A percentile compares a stretch with the other conserved stretches of the same genome.
Conservation (phyloP, 768 basidiomycete genomes). For the Tephrocybe sp. region DNA sequence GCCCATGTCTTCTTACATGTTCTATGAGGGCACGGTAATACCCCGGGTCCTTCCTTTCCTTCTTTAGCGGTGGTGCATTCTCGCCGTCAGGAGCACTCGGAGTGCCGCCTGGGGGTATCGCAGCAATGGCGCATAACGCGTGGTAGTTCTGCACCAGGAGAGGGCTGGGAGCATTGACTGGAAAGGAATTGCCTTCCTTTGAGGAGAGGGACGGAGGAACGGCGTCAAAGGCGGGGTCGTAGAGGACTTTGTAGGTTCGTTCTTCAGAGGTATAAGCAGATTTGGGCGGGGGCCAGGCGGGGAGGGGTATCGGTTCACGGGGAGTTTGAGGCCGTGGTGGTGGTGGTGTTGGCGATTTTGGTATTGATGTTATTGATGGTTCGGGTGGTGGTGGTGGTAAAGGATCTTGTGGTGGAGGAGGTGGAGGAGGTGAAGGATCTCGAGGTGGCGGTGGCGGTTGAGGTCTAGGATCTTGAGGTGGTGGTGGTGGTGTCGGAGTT, state of each 20-base stretch:
- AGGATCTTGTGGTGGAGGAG: constrained; percentile 26
- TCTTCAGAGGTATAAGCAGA: constrained; percentile 44
- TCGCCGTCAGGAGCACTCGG: too few relatives aligned
- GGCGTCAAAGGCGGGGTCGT: constrained; percentile 57
- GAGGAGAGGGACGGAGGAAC: constrained; percentile 17
- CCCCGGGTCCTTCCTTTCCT: too few relatives aligned
- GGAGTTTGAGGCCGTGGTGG: constrained; percentile 18
- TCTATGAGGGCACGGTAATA: too few relatives aligned
- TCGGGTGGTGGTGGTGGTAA: constrained; percentile 18
- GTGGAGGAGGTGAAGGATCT: constrained; percentile 25
- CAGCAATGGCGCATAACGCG: too few relatives aligned
- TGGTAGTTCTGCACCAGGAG: too few relatives aligned
- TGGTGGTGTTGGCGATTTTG: constrained; percentile 22
- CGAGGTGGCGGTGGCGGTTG: constrained; percentile 25
- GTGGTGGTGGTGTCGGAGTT: constrained; percentile 8
- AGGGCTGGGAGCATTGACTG: too few relatives aligned
- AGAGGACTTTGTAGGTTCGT: constrained; percentile 60
- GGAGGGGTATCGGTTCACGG: constrained; percentile 33
- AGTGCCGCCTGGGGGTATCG: too few relatives aligned
- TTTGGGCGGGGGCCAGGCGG: constrained; percentile 60
- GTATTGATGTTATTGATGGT: constrained; percentile 23
- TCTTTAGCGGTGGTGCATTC: too few relatives aligned
- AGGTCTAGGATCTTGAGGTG: constrained; percentile 35
- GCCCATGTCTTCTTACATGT: too few relatives aligned
- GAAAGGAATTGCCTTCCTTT: too few relatives aligned